Evolutionary conservation across 1,284 basidiomycete genomes (phyloP), one percentile per base, ranked within the genome.

Genomic region (Uromyces viciae-fabae): DNA sequence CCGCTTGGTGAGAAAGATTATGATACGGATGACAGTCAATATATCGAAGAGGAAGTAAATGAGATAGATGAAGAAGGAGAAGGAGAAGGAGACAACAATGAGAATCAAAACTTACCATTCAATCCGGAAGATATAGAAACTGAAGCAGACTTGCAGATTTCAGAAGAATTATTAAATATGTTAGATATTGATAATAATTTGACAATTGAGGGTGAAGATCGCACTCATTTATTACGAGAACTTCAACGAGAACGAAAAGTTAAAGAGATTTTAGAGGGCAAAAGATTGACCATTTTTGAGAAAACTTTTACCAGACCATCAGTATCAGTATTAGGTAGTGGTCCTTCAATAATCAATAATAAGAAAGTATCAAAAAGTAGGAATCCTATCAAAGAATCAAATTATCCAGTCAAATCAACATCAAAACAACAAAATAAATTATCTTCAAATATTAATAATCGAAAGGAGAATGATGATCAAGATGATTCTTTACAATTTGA

Each of bases 121-220:
- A 22, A 2, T 42, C 42, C 64, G 7, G 75, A 74, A 17, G 43
- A 46, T 31, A 3, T 14, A 43, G 28, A 64, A 60, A 22, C 22
- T 19, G 74, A 62, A 72, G 68, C 36, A 2, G 77, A 80, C n/a
- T n/a, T 66, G 0, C 31, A 31, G 19, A 60, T 81, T 33, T 81
- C 78, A 31, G 71, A 74, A 74, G 78, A 74, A 15, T n/a, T 81
- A 28, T 62, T 80, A 56, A 46, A 52, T 31, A 42, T 81, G 25
- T 49, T 81, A 25, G 64, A 43, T 49, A 56, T 81, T n/a, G 38
- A 74, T 15, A 60, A 64, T 28, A 33, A 49, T 11, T 19, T 72
- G 19, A 52, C 43, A n/a, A 38, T 14, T 2, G 33, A 58, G 0
- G 33, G 33, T 15, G n/a, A 74, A 25, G 60, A 74, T 25, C 78